Conservation (phyloP, 805 yeast species). For the Henningerozyma blattae region DNA sequence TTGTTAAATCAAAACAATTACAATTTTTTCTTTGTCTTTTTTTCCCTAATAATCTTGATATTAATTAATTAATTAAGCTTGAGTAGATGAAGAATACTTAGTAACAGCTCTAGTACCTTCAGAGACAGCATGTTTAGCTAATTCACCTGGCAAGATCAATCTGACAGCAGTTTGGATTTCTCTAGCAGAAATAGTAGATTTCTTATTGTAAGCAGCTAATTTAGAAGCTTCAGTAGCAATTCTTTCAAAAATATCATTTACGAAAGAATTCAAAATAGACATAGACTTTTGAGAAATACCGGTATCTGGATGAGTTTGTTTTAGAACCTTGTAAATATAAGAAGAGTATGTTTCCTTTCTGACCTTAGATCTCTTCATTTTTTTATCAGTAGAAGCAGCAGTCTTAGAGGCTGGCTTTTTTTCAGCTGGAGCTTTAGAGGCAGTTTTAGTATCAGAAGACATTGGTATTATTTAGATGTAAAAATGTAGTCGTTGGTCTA, state of each 20-base stretch:
- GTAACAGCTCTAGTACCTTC: slow-evolving; percentile 99
- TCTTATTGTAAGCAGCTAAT: slow-evolving; percentile 97
- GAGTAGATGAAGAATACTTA: slow-evolving; percentile 69
- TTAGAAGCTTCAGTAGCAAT: slow-evolving; percentile 96
- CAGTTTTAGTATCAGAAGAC: background rate
- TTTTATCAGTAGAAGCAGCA: slow-evolving; percentile 66
- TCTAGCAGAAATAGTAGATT: slow-evolving; percentile 95
- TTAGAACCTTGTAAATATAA: slow-evolving; percentile 95
- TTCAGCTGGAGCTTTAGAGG: slow-evolving; percentile 20
- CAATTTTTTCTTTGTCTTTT: too few relatives aligned
- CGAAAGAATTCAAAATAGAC: slow-evolving; percentile 98
- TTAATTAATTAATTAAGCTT: slow-evolving; percentile 30
- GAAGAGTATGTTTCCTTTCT: slow-evolving; percentile 98
- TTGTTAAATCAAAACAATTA: too few relatives aligned
- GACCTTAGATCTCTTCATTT: slow-evolving; percentile 87
- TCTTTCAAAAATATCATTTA: slow-evolving; percentile 96
- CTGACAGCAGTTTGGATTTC: slow-evolving; percentile 98
- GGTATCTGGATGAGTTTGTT: slow-evolving; percentile 98
- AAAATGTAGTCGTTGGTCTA: too few relatives aligned
- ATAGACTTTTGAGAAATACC: slow-evolving; percentile 98
- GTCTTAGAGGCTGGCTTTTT: slow-evolving; percentile 73
- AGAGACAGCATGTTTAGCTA: slow-evolving; percentile 96
- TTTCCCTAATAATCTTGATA: too few relatives aligned
- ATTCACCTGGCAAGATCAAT: slow-evolving; percentile 96
- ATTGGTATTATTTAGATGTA: too few relatives aligned